A percentile compares a stretch with the other conserved stretches of the same genome.
Conservation (phyloP, 352 stramenopile genomes). For the Phytopythium oedochilum region DNA sequence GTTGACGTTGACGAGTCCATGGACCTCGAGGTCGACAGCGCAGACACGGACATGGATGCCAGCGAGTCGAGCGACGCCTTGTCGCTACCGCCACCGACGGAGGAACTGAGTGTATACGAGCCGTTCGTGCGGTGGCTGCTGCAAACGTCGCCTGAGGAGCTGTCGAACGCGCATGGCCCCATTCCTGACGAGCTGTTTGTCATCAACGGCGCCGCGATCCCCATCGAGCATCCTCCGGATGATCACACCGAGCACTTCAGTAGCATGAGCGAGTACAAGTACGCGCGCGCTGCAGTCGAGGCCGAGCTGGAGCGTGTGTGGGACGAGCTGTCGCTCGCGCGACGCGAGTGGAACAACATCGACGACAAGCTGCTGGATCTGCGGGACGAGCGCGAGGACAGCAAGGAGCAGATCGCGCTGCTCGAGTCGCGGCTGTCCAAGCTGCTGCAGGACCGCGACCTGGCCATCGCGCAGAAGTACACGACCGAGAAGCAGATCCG, state of each 20-base stretch:
- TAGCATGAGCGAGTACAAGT: neutral
- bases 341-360: constrained; percentile 36
- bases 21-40: neutral
- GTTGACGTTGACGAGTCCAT: neutral
- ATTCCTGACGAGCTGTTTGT: constrained; percentile 6
- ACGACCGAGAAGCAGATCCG: constrained; percentile 62
- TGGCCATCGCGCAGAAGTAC: constrained; percentile 69
- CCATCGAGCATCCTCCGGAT: neutral
- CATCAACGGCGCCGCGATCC: neutral
- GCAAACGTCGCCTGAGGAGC: constrained; percentile 32
- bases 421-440: constrained; percentile 72
- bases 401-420: constrained; percentile 43
- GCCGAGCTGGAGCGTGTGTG: constrained; percentile 35
- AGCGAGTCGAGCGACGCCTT: constrained; percentile 11
- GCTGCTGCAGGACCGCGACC: constrained; percentile 62
- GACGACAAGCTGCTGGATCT: constrained; percentile 34
- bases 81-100: constrained; percentile 16
- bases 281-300: constrained; percentile 41
- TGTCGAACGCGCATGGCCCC: constrained; percentile 23
- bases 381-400: constrained; percentile 36
- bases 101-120: constrained; percentile 30
- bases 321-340: constrained; percentile 44
- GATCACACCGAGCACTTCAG: neutral
- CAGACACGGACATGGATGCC: constrained; percentile 8
- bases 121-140: constrained; percentile 65